Conservation (phyloP, 2,329 filamentous ascomycete species). For the Cladophialophora carrionii region DNA sequence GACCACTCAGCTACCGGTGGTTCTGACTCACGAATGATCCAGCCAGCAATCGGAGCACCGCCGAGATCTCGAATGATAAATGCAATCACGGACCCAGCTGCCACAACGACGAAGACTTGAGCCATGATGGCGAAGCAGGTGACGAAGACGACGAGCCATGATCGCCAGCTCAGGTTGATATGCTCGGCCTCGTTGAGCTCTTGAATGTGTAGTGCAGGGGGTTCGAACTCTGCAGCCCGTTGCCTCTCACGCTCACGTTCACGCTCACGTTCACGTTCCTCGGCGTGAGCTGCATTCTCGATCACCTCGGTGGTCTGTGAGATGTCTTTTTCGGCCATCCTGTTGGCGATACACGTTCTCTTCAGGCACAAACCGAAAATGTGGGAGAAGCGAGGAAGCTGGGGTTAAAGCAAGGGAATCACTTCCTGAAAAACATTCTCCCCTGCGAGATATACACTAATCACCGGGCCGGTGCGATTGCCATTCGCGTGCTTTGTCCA, state of each 20-base stretch:
- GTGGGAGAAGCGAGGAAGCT: background rate
- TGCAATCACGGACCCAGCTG: slow-evolving; percentile 59
- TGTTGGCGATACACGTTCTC: slow-evolving; percentile 4
- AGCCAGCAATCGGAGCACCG: slow-evolving; percentile 55
- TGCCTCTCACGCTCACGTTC: slow-evolving; percentile 21
- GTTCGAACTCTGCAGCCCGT: slow-evolving; percentile 29
- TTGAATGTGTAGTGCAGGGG: slow-evolving; percentile 32
- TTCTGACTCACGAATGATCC: slow-evolving; percentile 55
- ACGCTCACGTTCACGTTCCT: too few relatives aligned
- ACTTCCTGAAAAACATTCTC: background rate
- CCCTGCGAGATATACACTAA: slow-evolving; percentile 8
- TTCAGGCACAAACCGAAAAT: background rate
- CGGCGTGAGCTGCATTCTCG: slow-evolving; percentile 23
- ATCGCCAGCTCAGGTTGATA: slow-evolving; percentile 59
- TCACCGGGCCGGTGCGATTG: slow-evolving; percentile 15
- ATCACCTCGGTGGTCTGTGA: slow-evolving; percentile 26
- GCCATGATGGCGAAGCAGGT: slow-evolving; percentile 59
- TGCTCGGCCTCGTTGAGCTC: slow-evolving; percentile 42
- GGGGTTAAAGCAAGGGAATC: background rate
- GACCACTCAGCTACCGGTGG: background rate
- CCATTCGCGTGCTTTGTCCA: slow-evolving; percentile 1
- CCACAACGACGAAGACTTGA: slow-evolving; percentile 61
- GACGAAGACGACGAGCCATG: slow-evolving; percentile 57
- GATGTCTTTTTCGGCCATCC: slow-evolving; percentile 30
- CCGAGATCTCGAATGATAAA: slow-evolving; percentile 61